Base-by-base conservation (phyloP, 805 yeast genomes). In the Spathaspora passalidarum region DNA sequence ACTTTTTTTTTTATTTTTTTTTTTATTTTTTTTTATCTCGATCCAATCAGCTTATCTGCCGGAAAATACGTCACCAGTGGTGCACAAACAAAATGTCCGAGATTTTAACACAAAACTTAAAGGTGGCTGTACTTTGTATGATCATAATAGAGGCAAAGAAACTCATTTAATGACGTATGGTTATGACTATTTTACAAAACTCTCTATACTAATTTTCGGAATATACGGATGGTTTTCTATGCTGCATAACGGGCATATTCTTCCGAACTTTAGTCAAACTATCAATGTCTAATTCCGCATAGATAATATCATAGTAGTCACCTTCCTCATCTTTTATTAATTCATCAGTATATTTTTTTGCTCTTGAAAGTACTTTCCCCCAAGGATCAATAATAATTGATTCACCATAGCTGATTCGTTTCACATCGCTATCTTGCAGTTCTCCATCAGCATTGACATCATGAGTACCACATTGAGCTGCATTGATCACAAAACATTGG, bases 301-400 rank as follows among this genome's bases (percentile, higher is more conserved):
- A 63, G 37, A 82, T 75, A 20, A 71, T 41, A 45, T 71, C 72
- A 46, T 56, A 65, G 44, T 70, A 70, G 47, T 70, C 75, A 6
- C 69, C 72, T 2, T 63, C 68, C 1, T 47, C 48, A 38, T 66
- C 71, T 2, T 32, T 40, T 1, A 35, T 38, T 14, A 56, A 51
- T 2, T 54, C 53, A n/a, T 67, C 72, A 32, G 51, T 50, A 46
- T 65, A 68, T 29, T 55, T 64, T 8, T 51, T 49, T 13, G 62
- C 64, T 38, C 81, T 78, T 1, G 88, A 84, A 3, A 92, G 49
- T 1, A 89, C 73, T 0, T 79, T 73, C 0, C 98, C 99, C 89
- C 96, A 88, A 0, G 99, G 98, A 53, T 87, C 92, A n/a, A 92
- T 78, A 4, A 90, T 82, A 51, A 90, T 70, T 0, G 96, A 77